phyloP scores from a whole-genome alignment of 73 alveolate species.

The Paramecium biaurelia region DNA sequence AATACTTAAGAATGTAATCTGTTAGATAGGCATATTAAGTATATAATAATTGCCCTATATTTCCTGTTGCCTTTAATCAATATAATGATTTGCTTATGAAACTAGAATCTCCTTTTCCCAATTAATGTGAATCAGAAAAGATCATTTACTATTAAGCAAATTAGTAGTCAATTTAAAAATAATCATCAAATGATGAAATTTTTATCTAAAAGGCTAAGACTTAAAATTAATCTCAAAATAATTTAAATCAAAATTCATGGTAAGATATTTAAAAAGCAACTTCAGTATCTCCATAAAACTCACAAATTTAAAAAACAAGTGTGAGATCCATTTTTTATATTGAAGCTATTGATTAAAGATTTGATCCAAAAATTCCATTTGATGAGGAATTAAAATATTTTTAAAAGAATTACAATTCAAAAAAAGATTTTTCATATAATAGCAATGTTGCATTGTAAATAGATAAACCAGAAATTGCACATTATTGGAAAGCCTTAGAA shows the following conservation, averaged over 20 bases:
- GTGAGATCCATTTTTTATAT: not conserved
- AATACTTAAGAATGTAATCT: not conserved
- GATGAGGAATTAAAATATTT: not conserved
- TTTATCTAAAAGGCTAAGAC: not conserved
- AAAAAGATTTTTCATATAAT: not conserved
- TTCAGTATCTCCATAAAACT: not conserved
- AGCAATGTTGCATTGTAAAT: not conserved
- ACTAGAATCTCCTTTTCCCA: not conserved
- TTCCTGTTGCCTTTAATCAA: conserved; percentile 29
- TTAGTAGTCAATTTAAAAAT: not conserved
- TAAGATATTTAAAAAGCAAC: not conserved
- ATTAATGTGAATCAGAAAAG: not conserved
- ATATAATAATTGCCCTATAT: conserved; percentile 23
- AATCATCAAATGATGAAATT: not conserved
- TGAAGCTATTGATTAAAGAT: not conserved
- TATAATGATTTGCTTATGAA: not conserved
- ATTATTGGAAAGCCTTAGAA: conserved; percentile 39
- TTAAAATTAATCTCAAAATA: not conserved
- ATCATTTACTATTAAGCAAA: not conserved
- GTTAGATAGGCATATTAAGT: not conserved
- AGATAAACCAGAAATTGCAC: not conserved
- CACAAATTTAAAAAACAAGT: not conserved
- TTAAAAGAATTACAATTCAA: conserved; percentile 6
- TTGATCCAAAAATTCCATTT: not conserved
- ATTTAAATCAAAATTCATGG: not conserved